phyloP scores from a whole-genome alignment of 2,329 filamentous ascomycete genomes.

The Epichloe festucae region DNA sequence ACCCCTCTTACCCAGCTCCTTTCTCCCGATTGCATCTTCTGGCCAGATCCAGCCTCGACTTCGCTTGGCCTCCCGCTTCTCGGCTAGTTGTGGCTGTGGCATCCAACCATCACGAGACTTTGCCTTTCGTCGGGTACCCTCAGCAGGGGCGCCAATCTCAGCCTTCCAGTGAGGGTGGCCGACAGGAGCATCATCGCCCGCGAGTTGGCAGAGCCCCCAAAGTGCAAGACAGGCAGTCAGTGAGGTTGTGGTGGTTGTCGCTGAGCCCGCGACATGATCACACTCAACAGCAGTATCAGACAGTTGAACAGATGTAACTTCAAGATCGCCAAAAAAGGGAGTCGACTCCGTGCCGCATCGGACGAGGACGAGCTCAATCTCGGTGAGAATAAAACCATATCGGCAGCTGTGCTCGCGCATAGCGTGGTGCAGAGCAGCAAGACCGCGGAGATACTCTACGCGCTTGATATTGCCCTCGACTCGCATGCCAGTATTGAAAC shows the following conservation, averaged over 20 bases:
- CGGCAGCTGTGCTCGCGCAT: constrained; percentile 91
- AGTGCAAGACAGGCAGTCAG: constrained; percentile 62
- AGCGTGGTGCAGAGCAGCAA: constrained; percentile 74
- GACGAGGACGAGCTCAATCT: constrained; percentile 87
- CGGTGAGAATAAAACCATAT: constrained; percentile 92
- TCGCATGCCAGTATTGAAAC: constrained; percentile 93
- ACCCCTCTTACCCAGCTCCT: constrained; percentile 57
- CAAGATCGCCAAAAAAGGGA: constrained; percentile 70
- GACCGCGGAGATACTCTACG: constrained; percentile 77
- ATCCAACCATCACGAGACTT: constrained; percentile 63
- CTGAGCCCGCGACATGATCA: constrained; percentile 23
- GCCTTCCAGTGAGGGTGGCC: constrained; percentile 52
- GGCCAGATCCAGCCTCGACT: constrained; percentile 63
- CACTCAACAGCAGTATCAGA: constrained; percentile 24
- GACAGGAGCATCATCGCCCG: constrained; percentile 38
- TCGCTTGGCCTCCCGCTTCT: constrained; percentile 66
- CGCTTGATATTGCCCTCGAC: constrained; percentile 72
- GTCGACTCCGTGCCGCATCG: constrained; percentile 60
- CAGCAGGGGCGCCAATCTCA: constrained; percentile 63
- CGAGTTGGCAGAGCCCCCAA: constrained; percentile 66
- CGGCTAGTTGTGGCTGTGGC: constrained; percentile 55
- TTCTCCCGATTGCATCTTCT: constrained; percentile 57
- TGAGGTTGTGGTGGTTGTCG: constrained; percentile 24
- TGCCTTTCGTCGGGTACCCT: constrained; percentile 57
- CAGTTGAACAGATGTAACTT: constrained; percentile 53